phyloP scores from a whole-genome alignment of 148 eudicot species.

The Cornus florida region DNA sequence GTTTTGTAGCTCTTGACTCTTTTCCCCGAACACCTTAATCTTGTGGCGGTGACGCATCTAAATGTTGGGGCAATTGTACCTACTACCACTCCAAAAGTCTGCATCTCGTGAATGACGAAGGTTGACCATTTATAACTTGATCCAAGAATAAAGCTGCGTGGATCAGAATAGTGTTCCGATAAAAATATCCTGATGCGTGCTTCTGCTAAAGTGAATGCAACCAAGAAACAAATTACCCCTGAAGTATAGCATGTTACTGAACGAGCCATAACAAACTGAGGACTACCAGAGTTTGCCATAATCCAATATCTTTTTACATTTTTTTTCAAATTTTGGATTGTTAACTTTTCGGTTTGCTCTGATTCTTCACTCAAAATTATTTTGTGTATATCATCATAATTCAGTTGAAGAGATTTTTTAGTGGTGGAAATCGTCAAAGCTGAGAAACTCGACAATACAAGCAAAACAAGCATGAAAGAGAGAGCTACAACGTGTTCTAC shows the following conservation, averaged over 20 bases:
- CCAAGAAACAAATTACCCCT: constrained; percentile 10
- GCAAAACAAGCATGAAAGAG: constrained; percentile 4
- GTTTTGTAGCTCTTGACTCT: too few relatives aligned
- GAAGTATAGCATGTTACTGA: constrained; percentile 13
- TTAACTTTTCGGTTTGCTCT: not conserved
- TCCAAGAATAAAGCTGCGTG: too few relatives aligned
- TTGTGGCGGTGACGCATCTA: too few relatives aligned
- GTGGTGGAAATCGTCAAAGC: constrained; percentile 15
- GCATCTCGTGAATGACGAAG: too few relatives aligned
- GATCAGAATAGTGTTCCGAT: too few relatives aligned
- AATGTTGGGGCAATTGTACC: too few relatives aligned
- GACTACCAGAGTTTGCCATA: constrained; percentile 22
- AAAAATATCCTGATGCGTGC: too few relatives aligned
- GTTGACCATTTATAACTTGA: too few relatives aligned
- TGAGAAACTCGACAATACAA: constrained; percentile 3
- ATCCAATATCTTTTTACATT: constrained; percentile 13
- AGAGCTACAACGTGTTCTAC: not conserved
- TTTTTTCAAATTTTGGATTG: constrained; percentile 7
- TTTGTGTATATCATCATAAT: constrained; percentile 3
- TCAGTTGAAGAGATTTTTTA: constrained; percentile 12
- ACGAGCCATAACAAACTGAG: constrained; percentile 25
- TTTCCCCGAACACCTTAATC: too few relatives aligned
- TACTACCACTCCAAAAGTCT: too few relatives aligned
- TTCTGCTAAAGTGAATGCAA: constrained; percentile 8
- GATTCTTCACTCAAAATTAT: not conserved